phyloP scores from a whole-genome alignment of 345 rosid species.

The Rhodomyrtus tomentosa region DNA sequence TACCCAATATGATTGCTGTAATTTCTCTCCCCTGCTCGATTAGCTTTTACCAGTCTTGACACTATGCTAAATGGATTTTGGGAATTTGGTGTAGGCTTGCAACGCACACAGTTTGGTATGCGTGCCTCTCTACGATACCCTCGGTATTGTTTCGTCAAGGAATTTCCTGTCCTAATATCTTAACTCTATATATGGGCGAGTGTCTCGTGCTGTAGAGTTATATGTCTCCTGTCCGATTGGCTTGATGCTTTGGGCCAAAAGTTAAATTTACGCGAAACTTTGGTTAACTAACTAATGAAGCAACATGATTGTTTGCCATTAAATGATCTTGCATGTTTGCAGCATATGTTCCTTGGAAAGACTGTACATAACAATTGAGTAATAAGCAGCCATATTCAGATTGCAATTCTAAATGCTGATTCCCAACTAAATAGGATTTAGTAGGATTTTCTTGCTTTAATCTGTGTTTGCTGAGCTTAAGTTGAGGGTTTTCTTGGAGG shows the following conservation, averaged over 20 bases:
- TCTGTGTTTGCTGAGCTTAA: neutral
- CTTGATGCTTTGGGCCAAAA: neutral
- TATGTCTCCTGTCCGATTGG: neutral
- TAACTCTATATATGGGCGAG: neutral
- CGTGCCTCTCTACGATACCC: slow-evolving; percentile 94
- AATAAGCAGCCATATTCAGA: neutral
- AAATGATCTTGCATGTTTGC: neutral
- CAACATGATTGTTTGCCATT: neutral
- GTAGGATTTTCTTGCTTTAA: neutral
- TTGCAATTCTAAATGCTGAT: neutral
- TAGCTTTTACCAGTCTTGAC: neutral
- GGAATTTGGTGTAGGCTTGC: slow-evolving; percentile 52
- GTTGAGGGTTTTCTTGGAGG: slow-evolving; percentile 5
- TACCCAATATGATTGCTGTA: neutral
- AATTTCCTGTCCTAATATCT: neutral
- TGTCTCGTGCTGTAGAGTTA: neutral
- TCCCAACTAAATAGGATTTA: neutral
- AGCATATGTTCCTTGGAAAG: neutral
- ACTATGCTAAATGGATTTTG: neutral
- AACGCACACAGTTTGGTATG: slow-evolving; percentile 67
- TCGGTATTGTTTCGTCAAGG: slow-evolving; percentile 39
- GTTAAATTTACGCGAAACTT: neutral
- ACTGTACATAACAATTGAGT: neutral
- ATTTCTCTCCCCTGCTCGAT: neutral
- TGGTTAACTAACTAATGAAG: neutral